Evolutionary conservation across 306 rosid species (phyloP).

Genomic region (Alnus rubra): DNA sequence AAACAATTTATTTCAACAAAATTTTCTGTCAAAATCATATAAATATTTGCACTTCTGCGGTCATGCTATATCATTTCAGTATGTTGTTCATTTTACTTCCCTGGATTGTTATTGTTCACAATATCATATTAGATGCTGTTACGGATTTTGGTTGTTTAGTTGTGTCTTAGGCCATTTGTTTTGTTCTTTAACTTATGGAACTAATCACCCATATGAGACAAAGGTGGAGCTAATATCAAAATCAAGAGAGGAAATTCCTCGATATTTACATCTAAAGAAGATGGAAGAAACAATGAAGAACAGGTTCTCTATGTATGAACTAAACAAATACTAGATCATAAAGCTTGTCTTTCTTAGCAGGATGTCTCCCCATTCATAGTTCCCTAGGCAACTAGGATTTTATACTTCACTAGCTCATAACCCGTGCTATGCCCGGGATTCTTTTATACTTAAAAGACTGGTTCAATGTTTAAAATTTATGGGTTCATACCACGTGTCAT

Average conservation of each 20-base stretch:
- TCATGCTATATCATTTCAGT: background rate
- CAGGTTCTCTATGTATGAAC: background rate
- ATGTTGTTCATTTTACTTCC: background rate
- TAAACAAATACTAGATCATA: background rate
- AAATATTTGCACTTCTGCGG: background rate
- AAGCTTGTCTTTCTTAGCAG: background rate
- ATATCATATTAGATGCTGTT: background rate
- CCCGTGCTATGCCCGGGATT: too few species aligned
- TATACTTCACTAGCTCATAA: background rate
- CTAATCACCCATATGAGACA: background rate
- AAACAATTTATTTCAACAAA: background rate
- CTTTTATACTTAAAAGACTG: too few species aligned
- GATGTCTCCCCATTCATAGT: background rate
- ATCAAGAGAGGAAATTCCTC: conserved; percentile 5
- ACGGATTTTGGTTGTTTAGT: background rate
- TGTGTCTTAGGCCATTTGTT: background rate
- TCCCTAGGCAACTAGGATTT: background rate
- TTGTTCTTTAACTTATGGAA: background rate
- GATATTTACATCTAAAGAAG: conserved; percentile 10
- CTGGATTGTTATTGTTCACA: background rate
- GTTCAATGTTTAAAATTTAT: too few species aligned
- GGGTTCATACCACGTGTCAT: too few species aligned
- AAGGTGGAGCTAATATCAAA: background rate
- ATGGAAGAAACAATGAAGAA: background rate
- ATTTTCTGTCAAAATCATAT: background rate